Evolutionary conservation across 352 stramenopile genomes (phyloP).

Genomic region (Globisporangium cystogenes): DNA sequence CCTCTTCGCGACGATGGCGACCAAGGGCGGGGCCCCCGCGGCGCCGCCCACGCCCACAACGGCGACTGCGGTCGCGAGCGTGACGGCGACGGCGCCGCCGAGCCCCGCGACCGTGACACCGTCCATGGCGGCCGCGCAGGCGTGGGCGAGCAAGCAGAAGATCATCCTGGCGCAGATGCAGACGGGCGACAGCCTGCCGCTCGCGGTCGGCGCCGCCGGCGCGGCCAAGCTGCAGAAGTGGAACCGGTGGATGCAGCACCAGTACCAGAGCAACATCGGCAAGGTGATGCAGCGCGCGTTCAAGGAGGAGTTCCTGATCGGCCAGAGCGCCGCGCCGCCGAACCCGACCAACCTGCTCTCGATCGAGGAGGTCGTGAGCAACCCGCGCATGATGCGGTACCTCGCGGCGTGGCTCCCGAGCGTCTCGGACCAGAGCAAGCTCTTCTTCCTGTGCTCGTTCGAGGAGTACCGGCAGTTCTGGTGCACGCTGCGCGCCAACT

Average conservation of each 20-base stretch:
- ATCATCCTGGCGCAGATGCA: constrained; percentile 54
- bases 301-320: constrained; percentile 49
- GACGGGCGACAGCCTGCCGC: constrained; percentile 16
- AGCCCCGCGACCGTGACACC: constrained; percentile 13
- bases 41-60: constrained; percentile 3
- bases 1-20: constrained; percentile 49
- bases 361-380: constrained; percentile 76
- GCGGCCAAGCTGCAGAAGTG: constrained; percentile 81
- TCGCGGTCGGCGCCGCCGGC: constrained; percentile 18
- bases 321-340: constrained; percentile 17
- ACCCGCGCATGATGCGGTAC: constrained; percentile 78
- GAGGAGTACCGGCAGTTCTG: constrained; percentile 73
- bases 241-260: constrained; percentile 74
- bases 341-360: constrained; percentile 54
- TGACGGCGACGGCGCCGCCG: too few relatives aligned
- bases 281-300: constrained; percentile 62
- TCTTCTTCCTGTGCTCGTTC: constrained; percentile 80
- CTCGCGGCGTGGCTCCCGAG: constrained; percentile 59
- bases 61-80: constrained; percentile 2
- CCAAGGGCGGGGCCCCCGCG: constrained; percentile 10
- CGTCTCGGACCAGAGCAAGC: constrained; percentile 57
- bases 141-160: constrained; percentile 76
- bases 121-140: constrained; percentile 46
- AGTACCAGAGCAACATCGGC: constrained; percentile 68
- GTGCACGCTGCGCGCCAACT: constrained; percentile 64